Conservation (phyloP, 2,329 filamentous ascomycete species). For the Fusarium sp. region DNA sequence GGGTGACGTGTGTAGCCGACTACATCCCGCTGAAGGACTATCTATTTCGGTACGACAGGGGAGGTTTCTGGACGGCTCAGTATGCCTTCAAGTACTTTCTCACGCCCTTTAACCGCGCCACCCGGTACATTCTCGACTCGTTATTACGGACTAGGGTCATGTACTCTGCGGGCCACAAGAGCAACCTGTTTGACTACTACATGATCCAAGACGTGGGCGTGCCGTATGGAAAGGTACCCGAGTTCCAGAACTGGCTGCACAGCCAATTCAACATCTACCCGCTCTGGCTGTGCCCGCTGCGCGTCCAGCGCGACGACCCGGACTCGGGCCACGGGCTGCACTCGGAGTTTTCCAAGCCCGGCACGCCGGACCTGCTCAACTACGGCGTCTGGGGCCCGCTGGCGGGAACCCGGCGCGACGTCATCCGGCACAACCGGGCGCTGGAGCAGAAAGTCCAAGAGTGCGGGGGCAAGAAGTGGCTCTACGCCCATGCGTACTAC, state of each 20-base stretch:
- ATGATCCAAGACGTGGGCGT: constrained; percentile 77
- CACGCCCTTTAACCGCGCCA: constrained; percentile 76
- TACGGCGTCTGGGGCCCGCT: constrained; percentile 75
- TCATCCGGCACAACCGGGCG: constrained; percentile 70
- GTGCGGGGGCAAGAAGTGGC: constrained; percentile 77
- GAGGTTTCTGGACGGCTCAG: constrained; percentile 77
- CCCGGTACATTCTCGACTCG: constrained; percentile 72
- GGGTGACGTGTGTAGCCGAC: constrained; percentile 57
- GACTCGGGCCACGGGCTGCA: constrained; percentile 64
- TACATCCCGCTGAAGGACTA: constrained; percentile 76
- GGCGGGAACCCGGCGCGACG: constrained; percentile 59
- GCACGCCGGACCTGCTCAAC: constrained; percentile 66
- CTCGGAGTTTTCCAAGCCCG: constrained; percentile 60
- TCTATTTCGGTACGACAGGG: constrained; percentile 80
- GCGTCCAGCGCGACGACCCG: constrained; percentile 59
- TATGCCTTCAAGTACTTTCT: constrained; percentile 77
- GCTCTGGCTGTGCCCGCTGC: constrained; percentile 71
- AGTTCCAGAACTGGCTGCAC: constrained; percentile 67
- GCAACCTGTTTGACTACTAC: constrained; percentile 71
- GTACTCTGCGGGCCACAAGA: constrained; percentile 76
- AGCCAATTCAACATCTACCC: constrained; percentile 65
- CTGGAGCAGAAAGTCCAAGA: constrained; percentile 73
- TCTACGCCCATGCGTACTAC: constrained; percentile 81
- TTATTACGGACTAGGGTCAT: constrained; percentile 76
- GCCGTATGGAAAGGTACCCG: constrained; percentile 58